Evolutionary conservation across 371 early-diverging fungal genomes (phyloP).

Genomic region (Chytridiales sp.): DNA sequence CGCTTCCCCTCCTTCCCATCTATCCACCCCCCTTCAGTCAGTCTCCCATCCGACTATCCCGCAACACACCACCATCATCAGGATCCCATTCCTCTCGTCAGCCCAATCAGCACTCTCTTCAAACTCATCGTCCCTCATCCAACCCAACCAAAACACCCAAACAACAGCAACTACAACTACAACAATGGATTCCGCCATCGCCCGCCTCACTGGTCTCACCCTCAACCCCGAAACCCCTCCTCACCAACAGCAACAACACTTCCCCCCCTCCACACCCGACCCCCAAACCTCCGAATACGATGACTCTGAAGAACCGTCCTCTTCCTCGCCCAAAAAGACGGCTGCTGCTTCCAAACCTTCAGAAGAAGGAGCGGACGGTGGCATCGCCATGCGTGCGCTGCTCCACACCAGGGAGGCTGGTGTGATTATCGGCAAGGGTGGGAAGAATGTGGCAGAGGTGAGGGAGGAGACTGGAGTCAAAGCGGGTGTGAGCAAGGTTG

Average conservation of each 20-base stretch:
- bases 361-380: neutral
- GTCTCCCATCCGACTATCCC: too few relatives aligned
- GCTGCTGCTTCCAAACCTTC: conserved; percentile 5
- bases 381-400: conserved; percentile 77
- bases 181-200: conserved; percentile 15
- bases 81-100: too few relatives aligned
- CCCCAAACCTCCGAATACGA: neutral
- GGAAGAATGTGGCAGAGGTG: conserved; percentile 79
- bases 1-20: too few relatives aligned
- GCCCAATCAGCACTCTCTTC: neutral
- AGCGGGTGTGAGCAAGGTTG: conserved; percentile 80
- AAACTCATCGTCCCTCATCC: neutral
- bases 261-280: neutral
- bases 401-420: conserved; percentile 88
- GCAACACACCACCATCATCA: too few relatives aligned
- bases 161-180: neutral
- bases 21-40: too few relatives aligned
- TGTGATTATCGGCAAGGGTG: conserved; percentile 86
- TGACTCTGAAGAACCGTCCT: conserved; percentile 6
- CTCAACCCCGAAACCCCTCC: conserved; percentile 36
- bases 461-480: conserved; percentile 77
- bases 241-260: conserved; percentile 19
- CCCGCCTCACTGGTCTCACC: conserved; percentile 38
- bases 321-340: conserved; percentile 5
- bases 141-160: neutral